A percentile compares a stretch with the other conserved stretches of the same genome.
Evolutionary conservation across 108 stramenopile species (phyloP).

Genomic region (Discostella pseudostelligera): DNA sequence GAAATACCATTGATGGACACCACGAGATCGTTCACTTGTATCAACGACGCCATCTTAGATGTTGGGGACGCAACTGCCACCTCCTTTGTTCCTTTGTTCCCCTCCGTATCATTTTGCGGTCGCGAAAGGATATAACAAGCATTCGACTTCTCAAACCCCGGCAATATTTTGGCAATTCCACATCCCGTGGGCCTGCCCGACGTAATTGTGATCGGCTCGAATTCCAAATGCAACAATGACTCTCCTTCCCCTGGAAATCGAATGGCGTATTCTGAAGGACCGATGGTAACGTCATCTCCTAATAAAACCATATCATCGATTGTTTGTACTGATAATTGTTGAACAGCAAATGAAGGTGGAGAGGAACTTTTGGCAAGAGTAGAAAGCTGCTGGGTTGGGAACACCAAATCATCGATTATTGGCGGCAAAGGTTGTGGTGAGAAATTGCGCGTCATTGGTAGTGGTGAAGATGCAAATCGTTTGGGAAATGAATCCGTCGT

Average conservation of each 20-base stretch:
- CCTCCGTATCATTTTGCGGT: background rate
- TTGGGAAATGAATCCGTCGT: constrained; percentile 1
- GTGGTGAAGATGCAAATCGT: constrained; percentile 2
- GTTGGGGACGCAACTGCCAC: background rate
- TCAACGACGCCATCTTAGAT: constrained; percentile 3
- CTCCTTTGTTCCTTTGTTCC: background rate
- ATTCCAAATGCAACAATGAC: constrained; percentile 29
- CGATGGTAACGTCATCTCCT: constrained; percentile 10
- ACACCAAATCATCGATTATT: too few relatives aligned
- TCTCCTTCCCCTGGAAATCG: constrained; percentile 24
- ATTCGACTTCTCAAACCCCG: constrained; percentile 12
- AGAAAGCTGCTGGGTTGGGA: too few relatives aligned
- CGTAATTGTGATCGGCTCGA: constrained; percentile 24
- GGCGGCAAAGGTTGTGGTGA: background rate
- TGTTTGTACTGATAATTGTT: background rate
- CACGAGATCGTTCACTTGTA: constrained; percentile 41
- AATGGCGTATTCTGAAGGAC: constrained; percentile 39
- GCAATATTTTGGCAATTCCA: constrained; percentile 24
- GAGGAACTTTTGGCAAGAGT: too few relatives aligned
- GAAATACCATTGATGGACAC: constrained; percentile 39
- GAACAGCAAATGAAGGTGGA: background rate
- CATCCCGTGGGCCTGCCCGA: constrained; percentile 31
- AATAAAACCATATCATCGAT: constrained; percentile 3
- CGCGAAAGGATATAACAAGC: background rate
- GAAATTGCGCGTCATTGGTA: background rate